phyloP scores from a whole-genome alignment of 1,284 basidiomycete genomes.

The Calocybe gambosa region DNA sequence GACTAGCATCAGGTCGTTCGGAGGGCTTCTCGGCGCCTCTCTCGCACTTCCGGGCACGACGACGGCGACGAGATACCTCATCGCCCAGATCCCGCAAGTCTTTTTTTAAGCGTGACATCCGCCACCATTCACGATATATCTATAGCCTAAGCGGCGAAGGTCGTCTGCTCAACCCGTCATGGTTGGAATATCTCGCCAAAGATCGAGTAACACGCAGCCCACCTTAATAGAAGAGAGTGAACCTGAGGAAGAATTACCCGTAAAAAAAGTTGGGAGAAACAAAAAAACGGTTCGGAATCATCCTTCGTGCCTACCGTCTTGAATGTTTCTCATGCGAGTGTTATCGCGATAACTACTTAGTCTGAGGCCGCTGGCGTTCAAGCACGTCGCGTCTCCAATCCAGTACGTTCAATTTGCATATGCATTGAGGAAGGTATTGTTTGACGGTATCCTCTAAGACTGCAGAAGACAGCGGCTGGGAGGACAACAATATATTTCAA shows the following conservation, averaged over 20 bases:
- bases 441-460: constrained; percentile 14
- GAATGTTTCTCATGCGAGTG: constrained; percentile 3
- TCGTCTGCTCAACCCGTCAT: constrained; percentile 64
- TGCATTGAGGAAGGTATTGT: background rate
- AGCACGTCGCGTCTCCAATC: constrained; percentile 47
- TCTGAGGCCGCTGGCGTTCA: constrained; percentile 41
- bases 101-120: background rate
- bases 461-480: constrained; percentile 71
- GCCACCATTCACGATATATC: constrained; percentile 10
- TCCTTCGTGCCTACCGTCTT: background rate
- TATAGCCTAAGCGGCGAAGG: constrained; percentile 30
- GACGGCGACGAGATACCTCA: constrained; percentile 31
- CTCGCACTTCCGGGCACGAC: constrained; percentile 37
- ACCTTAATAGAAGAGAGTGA: constrained; percentile 70
- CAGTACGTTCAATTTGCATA: constrained; percentile 23
- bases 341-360: constrained; percentile 22
- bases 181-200: constrained; percentile 43
- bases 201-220: constrained; percentile 26
- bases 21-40: constrained; percentile 44
- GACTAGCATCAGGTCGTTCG: constrained; percentile 20
- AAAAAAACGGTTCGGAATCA: constrained; percentile 51
- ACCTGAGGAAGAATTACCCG: constrained; percentile 56
- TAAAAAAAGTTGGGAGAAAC: constrained; percentile 54
- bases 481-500: constrained; percentile 81
- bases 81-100: constrained; percentile 44